Base-by-base conservation (phyloP, 805 yeast species). In the Hyphopichia homilentoma region DNA sequence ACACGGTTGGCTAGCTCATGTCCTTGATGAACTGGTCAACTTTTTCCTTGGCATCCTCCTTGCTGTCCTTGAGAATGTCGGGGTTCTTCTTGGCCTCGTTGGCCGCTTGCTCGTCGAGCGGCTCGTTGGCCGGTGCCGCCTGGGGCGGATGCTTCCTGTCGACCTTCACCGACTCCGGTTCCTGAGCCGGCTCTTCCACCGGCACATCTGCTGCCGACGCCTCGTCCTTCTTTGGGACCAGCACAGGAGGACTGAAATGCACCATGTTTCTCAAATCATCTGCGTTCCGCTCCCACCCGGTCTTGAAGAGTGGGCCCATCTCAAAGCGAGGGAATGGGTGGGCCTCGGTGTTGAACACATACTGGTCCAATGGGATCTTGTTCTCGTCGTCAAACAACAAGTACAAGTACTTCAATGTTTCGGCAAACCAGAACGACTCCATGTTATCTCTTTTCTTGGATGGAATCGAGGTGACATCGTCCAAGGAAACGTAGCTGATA, bases 381-480 rank as follows among this genome's bases (percentile, higher is more conserved):
- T 73, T 66, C 12, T 69, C 68, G 45, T 77, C 79, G 43, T 84
- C 93, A 59, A 87, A 87, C 41, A 87, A 62, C 35, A 86, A 59
- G 49, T 85, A 85, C 25, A 88, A 65, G 58, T 88, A 89, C 58
- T 89, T 89, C 52, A 89, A 70, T 3, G 97, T 89, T 56, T 89
- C 96, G 2, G 96, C 89, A 31, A 85, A 68, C 97, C 97, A 89
- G 67, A 86, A 87, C 14, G 94, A 81, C 59, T 88, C 96, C 77
- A 84, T 75, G 50, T 84, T 85, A 57, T 89, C 93, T 33, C 71
- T 59, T 14, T 52, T 49, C n/a, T 50, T 52, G 3, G 89, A 79
- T 21, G 79, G 77, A 6, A 61, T 41, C 2, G 47, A 41, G 2
- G 84, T 75, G 29, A 86, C 89, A 52, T 84, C 85, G 31, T 71